Conservation (phyloP, 768 basidiomycete genomes). For the Boletus edulis region DNA sequence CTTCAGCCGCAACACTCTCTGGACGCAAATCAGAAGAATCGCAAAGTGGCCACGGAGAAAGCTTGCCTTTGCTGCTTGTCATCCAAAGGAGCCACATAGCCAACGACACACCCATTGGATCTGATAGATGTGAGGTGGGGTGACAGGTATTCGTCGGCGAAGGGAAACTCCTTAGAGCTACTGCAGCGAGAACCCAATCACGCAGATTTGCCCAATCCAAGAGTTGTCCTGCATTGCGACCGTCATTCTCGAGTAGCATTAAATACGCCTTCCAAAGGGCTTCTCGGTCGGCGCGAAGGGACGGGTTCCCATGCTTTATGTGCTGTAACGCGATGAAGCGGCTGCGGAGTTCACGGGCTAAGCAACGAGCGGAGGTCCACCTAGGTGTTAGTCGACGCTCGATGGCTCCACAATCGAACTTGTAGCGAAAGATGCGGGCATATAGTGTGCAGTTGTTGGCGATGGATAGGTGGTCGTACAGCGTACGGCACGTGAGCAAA, state of each 20-base stretch:
- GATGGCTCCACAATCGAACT: conserved; percentile 43
- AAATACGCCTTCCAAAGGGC: conserved; percentile 56
- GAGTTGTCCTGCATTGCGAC: conserved; percentile 44
- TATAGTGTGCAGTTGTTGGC: conserved; percentile 39
- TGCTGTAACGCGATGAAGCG: conserved; percentile 41
- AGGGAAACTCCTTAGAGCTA: conserved; percentile 9
- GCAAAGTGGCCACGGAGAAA: background rate
- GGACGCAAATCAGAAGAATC: conserved; percentile 12
- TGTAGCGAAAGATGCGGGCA: conserved; percentile 42
- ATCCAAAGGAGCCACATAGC: conserved; percentile 49
- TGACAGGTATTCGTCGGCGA: background rate
- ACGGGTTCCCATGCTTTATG: conserved; percentile 33
- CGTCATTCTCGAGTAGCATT: conserved; percentile 54
- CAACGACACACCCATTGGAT: conserved; percentile 38
- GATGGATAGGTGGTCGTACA: conserved; percentile 37
- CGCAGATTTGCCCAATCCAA: conserved; percentile 39
- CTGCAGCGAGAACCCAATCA: conserved; percentile 22
- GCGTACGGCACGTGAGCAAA: conserved; percentile 35
- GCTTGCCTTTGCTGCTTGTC: conserved; percentile 38
- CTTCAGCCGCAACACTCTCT: conserved; percentile 36
- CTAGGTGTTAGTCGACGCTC: conserved; percentile 36
- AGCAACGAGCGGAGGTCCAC: conserved; percentile 36
- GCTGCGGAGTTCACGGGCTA: conserved; percentile 44
- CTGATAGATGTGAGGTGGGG: conserved; percentile 22
- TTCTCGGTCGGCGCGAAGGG: conserved; percentile 25